These are phyloP conservation scores for Brasilioporus rufonigricans DNA, from an alignment of 768 basidiomycete species.

Conservation along the genomic window DNA sequence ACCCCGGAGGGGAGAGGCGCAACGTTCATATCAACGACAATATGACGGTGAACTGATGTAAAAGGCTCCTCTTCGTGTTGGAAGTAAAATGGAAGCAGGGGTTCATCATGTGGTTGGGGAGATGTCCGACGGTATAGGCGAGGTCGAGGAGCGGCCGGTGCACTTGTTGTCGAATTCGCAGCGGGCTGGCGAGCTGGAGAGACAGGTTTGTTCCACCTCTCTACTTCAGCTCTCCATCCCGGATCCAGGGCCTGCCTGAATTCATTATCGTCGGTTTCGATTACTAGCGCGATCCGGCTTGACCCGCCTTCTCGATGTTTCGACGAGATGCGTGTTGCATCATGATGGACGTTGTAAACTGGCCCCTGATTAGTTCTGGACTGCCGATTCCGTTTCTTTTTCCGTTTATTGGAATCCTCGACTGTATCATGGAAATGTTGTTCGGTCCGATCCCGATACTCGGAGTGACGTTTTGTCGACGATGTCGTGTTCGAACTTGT, in stretches of 20 bases:
- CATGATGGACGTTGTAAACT: conserved; percentile 40
- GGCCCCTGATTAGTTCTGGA: conserved; percentile 27
- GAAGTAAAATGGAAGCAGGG: conserved; percentile 16
- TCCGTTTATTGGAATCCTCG: conserved; percentile 10
- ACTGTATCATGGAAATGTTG: conserved; percentile 4
- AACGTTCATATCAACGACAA: conserved; percentile 53
- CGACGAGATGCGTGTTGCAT: conserved; percentile 37
- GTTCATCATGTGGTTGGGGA: conserved; percentile 7
- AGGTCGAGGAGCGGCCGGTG: conserved; percentile 6
- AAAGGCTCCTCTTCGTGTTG: conserved; percentile 9
- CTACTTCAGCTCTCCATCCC: conserved; percentile 31
- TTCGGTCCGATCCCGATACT: conserved; percentile 9
- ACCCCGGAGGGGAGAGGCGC: conserved; percentile 48
- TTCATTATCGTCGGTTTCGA: conserved; percentile 44
- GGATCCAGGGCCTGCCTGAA: conserved; percentile 44
- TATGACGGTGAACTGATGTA: conserved; percentile 12
- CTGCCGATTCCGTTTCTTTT: conserved; percentile 29
- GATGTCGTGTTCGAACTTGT: conserved; percentile 1
- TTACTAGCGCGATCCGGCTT: conserved; percentile 32
- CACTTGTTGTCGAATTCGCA: conserved; percentile 2
- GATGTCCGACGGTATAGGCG: conserved; percentile 16
- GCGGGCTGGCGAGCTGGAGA: conserved; percentile 12
- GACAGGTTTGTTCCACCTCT: conserved; percentile 30
- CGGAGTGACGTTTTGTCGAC: conserved; percentile 6
- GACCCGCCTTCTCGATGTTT: conserved; percentile 16